phyloP scores from a whole-genome alignment of 2,329 filamentous ascomycete species.

The Arachnomyces sp. region DNA sequence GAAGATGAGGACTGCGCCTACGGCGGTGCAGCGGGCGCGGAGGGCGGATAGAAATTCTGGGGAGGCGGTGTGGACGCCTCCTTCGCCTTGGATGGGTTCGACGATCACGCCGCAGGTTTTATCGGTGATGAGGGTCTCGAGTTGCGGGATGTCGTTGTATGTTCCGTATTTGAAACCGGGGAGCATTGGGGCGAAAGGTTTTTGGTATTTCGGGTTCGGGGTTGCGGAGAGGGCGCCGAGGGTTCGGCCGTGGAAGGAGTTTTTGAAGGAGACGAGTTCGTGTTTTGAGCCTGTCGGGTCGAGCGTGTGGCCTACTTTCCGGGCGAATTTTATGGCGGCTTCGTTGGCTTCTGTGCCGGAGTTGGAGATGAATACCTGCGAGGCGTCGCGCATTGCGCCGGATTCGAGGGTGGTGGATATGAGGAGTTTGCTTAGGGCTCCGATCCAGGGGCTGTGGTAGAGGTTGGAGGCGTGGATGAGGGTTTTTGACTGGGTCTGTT shows the following conservation, averaged over 20 bases:
- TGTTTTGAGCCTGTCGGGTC: conserved; percentile 65
- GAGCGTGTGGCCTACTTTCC: conserved; percentile 74
- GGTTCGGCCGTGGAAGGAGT: conserved; percentile 91
- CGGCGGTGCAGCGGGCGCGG: conserved; percentile 73
- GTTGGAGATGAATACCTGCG: conserved; percentile 86
- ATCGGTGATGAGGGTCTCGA: conserved; percentile 68
- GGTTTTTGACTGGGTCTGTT: conserved; percentile 48
- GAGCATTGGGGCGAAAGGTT: conserved; percentile 89
- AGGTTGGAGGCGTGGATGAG: conserved; percentile 91
- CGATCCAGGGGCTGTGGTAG: conserved; percentile 95
- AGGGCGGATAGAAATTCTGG: conserved; percentile 77
- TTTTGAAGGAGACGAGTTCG: conserved; percentile 83
- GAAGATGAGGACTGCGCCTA: conserved; percentile 82
- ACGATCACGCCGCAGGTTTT: conserved; percentile 90
- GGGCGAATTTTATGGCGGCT: conserved; percentile 91
- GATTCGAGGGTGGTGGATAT: conserved; percentile 71
- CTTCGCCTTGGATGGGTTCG: conserved; percentile 96
- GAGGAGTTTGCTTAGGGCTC: conserved; percentile 74
- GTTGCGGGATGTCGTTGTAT: conserved; percentile 69
- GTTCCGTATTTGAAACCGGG: conserved; percentile 82
- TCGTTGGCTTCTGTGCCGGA: conserved; percentile 96
- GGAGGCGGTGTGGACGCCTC: conserved; percentile 76
- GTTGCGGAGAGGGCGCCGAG: conserved; percentile 95
- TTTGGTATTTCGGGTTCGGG: conserved; percentile 95
- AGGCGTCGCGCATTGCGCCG: conserved; percentile 72